phyloP scores from a whole-genome alignment of 768 basidiomycete genomes.

The Amanita thiersii region DNA sequence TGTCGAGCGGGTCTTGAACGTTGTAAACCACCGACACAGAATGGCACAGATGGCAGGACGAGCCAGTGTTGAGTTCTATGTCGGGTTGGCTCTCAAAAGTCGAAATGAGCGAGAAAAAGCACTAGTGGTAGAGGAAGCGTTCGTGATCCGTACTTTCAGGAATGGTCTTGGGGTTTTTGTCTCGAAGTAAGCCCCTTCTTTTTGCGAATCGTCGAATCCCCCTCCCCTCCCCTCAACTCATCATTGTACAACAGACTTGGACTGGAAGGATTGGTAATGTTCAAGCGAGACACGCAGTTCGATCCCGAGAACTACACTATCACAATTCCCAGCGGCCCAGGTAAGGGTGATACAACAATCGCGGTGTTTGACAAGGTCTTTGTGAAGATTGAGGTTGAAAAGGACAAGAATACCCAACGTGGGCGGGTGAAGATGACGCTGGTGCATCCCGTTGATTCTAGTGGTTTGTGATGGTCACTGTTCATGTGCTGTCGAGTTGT shows the following conservation, averaged over 20 bases:
- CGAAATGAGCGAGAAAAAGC: constrained; percentile 33
- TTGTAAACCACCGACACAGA: constrained; percentile 86
- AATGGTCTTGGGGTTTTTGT: constrained; percentile 98
- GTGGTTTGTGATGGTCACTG: constrained; percentile 29
- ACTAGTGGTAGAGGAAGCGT: constrained; percentile 68
- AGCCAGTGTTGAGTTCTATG: constrained; percentile 96
- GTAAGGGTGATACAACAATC: constrained; percentile 43
- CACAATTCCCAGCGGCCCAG: constrained; percentile 43
- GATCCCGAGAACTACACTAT: constrained; percentile 90
- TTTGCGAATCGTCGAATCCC: no score
- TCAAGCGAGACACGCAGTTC: constrained; percentile 84
- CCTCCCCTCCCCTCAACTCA: no score
- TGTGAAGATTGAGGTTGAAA: constrained; percentile 89
- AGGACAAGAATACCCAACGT: constrained; percentile 89
- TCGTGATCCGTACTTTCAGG: constrained; percentile 88
- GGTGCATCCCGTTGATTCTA: constrained; percentile 55
- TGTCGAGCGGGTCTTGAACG: constrained; percentile 79
- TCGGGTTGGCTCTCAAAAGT: constrained; percentile 82
- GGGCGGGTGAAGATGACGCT: constrained; percentile 85
- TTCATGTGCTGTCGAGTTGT: no score
- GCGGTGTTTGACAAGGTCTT: constrained; percentile 91
- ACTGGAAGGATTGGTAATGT: constrained; percentile 89
- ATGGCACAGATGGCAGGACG: constrained; percentile 98
- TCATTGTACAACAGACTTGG: constrained; percentile 55
- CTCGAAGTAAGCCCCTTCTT: constrained; percentile 56